Percentiles rank a stretch among this genome's conserved stretches.
Evolutionary conservation across 441 rosid species (phyloP).

Genomic region (Adansonia gregorii): DNA sequence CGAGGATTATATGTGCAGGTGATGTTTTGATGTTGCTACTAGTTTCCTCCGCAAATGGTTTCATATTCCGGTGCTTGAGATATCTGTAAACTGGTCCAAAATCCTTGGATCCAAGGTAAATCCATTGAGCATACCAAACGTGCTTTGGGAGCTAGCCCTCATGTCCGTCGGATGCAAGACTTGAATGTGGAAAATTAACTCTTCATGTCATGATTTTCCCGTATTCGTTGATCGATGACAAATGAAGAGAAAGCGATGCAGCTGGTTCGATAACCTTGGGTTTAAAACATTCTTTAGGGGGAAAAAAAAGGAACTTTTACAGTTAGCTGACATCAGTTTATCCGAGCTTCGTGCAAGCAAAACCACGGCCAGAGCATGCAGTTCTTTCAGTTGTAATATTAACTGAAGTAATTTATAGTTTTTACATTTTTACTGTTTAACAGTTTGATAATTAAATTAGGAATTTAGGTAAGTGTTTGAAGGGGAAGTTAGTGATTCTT

Average conservation of each 20-base stretch:
- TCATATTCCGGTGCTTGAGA: constrained; percentile 67
- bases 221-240: background rate
- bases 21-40: constrained; percentile 96
- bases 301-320: background rate
- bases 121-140: constrained; percentile 80
- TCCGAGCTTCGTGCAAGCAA: background rate
- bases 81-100: constrained; percentile 90
- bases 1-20: constrained; percentile 48
- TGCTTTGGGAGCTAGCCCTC: constrained; percentile 94
- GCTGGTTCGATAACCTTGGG: constrained; percentile 9
- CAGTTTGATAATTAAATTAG: constrained; percentile 2
- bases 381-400: constrained; percentile 1
- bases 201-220: constrained; percentile 32
- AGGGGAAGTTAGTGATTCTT: background rate
- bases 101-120: constrained; percentile 95
- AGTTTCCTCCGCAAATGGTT: constrained; percentile 84
- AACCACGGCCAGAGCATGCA: background rate
- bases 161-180: constrained; percentile 86
- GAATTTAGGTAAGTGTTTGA: background rate
- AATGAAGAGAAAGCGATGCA: background rate
- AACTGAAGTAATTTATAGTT: background rate
- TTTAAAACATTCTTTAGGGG: background rate
- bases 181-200: constrained; percentile 66
- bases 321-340: background rate
- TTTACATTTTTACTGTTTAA: background rate